Percentiles rank a stretch among this genome's conserved stretches.
These are phyloP conservation scores for Perkinsus chesapeaki DNA, from an alignment of 169 alveolate genomes.

Conservation along the genomic window DNA sequence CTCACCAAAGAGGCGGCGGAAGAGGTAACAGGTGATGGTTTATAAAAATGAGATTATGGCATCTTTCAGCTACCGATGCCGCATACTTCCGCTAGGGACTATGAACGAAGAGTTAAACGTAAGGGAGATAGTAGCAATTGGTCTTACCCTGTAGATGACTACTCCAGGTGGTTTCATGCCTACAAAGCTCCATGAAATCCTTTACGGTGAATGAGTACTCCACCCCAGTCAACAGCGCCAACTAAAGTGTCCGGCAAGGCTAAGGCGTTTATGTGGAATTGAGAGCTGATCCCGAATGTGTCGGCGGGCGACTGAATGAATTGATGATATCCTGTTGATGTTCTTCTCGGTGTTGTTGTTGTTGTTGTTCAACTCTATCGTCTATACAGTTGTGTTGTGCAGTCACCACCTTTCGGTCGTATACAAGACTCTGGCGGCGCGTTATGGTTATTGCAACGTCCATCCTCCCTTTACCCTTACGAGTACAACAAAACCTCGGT, in stretches of 20 bases:
- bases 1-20: not conserved
- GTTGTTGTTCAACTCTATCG: no score
- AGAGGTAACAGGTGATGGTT: not conserved
- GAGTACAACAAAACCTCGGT: not conserved
- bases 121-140: not conserved
- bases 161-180: not conserved
- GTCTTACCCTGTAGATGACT: not conserved
- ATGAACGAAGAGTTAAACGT: not conserved
- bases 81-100: not conserved
- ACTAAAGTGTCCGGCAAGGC: no score
- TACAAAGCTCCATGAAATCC: not conserved
- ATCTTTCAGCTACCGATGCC: not conserved
- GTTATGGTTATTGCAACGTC: not conserved
- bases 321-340: no score
- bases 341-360: no score
- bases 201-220: no score
- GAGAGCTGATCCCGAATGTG: no score
- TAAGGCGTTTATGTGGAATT: no score
- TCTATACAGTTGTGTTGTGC: no score
- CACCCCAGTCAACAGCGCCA: no score
- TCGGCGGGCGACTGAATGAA: no score
- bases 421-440: not conserved
- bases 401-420: no score
- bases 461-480: not conserved
- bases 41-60: no score